Evolutionary conservation across 495 filamentous ascomycete species (phyloP), one percentile per base, ranked within the genome.

Genomic region (Hyaloscypha hepaticicola): DNA sequence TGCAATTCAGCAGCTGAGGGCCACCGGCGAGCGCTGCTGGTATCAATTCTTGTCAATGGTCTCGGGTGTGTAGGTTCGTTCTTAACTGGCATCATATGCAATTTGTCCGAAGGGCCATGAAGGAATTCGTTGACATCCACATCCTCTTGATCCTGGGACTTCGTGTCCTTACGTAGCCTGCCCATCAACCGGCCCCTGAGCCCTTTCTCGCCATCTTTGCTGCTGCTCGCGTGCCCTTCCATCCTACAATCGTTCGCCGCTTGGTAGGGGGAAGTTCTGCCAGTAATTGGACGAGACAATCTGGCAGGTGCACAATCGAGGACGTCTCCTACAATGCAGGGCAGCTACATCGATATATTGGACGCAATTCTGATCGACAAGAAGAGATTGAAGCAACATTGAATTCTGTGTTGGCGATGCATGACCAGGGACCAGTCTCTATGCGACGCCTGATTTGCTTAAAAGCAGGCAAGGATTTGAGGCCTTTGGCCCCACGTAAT

Each of bases 101-200:
- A 50, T 48, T 67, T 66, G 65, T 68, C 69, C 45, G 69, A 62
- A 34, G 65, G 34, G 21, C 64, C 66, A 52, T 64, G 63, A 27
- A 69, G 63, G 33, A 68, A 69, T 19, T 64, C 60, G 61, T 69
- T 33, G 7, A 67, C 60, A 33, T 65, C 61, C 31, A 5, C 31
- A 19, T 61, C 22, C 1, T 52, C 34, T 4, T 21, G 38, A 14
- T 12, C 8, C 22, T 26, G 26, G 16, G 58, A 19, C 56, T 68
- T 71, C 62, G 68, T 68, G 24, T 72, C 66, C 49, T 72, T 72
- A 52, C 66, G 64, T 5, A 67, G 25, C 68, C 65, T 67, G 5
- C 61, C 59, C 64, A 69, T 69, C 16, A 72, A 63, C 26, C 69
- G 60, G 21, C 58, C 56, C 53, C 63, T 70, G 28, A 27, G 51